Percentiles rank a stretch among this genome's conserved stretches.
phyloP scores from a whole-genome alignment of 2,329 filamentous ascomycete genomes.

The Pseudogymnoascus sp. region DNA sequence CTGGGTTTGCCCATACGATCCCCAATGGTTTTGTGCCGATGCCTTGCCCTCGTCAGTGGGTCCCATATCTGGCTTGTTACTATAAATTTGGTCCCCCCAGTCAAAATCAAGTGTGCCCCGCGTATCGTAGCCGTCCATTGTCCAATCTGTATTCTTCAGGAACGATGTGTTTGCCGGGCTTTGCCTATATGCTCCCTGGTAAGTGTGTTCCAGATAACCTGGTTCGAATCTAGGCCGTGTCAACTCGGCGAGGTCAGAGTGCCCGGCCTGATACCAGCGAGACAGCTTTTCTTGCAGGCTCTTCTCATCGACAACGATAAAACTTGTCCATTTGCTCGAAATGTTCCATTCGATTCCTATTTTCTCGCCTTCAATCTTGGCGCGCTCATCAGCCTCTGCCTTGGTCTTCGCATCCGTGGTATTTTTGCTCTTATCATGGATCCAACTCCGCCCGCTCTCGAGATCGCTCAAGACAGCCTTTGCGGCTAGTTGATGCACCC shows the following conservation, averaged over 20 bases:
- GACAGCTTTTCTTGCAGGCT: neutral
- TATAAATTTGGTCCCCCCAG: no score
- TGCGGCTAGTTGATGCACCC: conserved; percentile 60
- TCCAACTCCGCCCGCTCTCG: conserved; percentile 63
- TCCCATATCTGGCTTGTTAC: no score
- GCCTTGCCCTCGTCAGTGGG: no score
- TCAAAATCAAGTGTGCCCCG: no score
- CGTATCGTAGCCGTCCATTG: no score
- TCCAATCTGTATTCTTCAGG: no score
- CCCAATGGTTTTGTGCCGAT: no score
- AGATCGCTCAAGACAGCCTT: conserved; percentile 61
- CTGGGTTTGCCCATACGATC: no score
- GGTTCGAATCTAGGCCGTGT: neutral
- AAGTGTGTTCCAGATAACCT: neutral
- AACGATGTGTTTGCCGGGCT: no score
- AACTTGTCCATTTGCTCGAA: conserved; percentile 62
- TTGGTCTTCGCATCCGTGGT: conserved; percentile 38
- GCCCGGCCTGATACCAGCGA: conserved; percentile 1
- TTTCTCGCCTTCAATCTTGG: conserved; percentile 57
- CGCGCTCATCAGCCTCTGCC: conserved; percentile 45
- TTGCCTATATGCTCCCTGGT: neutral
- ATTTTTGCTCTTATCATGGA: conserved; percentile 39
- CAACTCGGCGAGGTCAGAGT: neutral
- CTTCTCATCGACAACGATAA: conserved; percentile 55
- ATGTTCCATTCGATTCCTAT: conserved; percentile 61